Evolutionary conservation across 1,139 yeast genomes (phyloP).

Genomic region (Candida sp.): DNA sequence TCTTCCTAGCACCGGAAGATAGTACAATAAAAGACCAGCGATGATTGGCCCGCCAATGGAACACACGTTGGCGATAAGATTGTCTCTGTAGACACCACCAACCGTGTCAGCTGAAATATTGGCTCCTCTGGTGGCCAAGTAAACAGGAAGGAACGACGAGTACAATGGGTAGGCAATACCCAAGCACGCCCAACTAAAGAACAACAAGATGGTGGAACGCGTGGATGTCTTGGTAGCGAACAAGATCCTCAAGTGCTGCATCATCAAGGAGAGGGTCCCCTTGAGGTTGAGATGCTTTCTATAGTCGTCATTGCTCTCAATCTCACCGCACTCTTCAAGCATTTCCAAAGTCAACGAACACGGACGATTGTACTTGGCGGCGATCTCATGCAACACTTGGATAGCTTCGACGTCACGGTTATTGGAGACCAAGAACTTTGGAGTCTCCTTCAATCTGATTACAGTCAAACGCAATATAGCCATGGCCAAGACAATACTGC

Average conservation of each 20-base stretch:
- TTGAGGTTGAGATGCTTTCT: slow-evolving; percentile 21
- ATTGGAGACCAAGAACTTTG: slow-evolving; percentile 56
- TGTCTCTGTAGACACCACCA: slow-evolving; percentile 36
- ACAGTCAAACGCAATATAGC: slow-evolving; percentile 52
- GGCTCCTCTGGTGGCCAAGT: slow-evolving; percentile 45
- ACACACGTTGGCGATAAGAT: slow-evolving; percentile 30
- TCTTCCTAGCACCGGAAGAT: slow-evolving; percentile 32
- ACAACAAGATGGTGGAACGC: slow-evolving; percentile 31
- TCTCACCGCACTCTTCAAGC: slow-evolving; percentile 47
- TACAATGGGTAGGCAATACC: slow-evolving; percentile 46
- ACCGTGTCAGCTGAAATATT: slow-evolving; percentile 29
- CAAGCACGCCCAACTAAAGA: slow-evolving; percentile 38
- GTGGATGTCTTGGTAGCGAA: slow-evolving; percentile 29
- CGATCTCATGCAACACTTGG: slow-evolving; percentile 35
- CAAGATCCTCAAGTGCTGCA: slow-evolving; percentile 27
- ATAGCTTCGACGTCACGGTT: slow-evolving; percentile 58
- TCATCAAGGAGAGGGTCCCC: slow-evolving; percentile 22
- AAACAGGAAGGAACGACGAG: slow-evolving; percentile 40
- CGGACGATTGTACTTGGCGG: slow-evolving; percentile 44
- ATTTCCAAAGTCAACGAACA: slow-evolving; percentile 50
- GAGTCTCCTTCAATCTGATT: slow-evolving; percentile 58
- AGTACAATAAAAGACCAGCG: slow-evolving; percentile 30
- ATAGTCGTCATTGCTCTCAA: slow-evolving; percentile 27
- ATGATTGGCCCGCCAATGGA: slow-evolving; percentile 37
- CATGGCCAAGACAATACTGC: slow-evolving; percentile 53